Evolutionary conservation across 192 early-diverging fungal species (phyloP).

Genomic region (Gryganskiella cystojenkinii): DNA sequence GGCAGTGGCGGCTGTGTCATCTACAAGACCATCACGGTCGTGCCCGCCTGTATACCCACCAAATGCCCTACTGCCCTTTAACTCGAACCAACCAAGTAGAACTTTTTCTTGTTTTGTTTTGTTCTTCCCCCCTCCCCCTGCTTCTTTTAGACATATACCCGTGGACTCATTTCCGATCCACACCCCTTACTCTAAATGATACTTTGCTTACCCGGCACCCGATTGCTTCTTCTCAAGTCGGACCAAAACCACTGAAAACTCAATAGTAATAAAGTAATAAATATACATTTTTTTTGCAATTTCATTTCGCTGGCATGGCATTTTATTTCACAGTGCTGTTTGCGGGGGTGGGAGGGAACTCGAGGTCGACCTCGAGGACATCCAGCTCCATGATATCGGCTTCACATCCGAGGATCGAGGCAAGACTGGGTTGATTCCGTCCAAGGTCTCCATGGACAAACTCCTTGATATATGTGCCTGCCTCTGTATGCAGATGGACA

Average conservation of each 20-base stretch:
- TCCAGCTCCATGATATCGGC: conserved; percentile 87
- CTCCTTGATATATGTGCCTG: conserved; percentile 94
- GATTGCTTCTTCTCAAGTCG: too few relatives aligned
- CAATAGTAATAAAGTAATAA: not conserved
- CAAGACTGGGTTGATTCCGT: conserved; percentile 81
- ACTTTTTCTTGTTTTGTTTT: not conserved
- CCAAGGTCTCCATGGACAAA: conserved; percentile 96
- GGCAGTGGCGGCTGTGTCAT: not conserved
- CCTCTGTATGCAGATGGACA: conserved; percentile 80
- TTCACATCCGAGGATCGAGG: conserved; percentile 65
- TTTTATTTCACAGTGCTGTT: not conserved
- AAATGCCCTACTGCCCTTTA: not conserved
- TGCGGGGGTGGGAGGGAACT: conserved; percentile 74
- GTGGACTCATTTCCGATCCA: too few relatives aligned
- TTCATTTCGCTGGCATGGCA: too few relatives aligned
- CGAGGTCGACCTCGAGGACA: conserved; percentile 86
- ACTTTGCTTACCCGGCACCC: too few relatives aligned
- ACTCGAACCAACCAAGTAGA: not conserved
- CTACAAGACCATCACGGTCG: not conserved
- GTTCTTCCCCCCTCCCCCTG: not conserved
- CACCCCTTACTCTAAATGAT: too few relatives aligned
- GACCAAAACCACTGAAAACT: too few relatives aligned
- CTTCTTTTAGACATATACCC: too few relatives aligned
- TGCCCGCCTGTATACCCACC: not conserved
- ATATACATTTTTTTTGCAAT: not conserved